Evolutionary conservation across 1,139 yeast species (phyloP).

Genomic region (Geotrichum siamense): DNA sequence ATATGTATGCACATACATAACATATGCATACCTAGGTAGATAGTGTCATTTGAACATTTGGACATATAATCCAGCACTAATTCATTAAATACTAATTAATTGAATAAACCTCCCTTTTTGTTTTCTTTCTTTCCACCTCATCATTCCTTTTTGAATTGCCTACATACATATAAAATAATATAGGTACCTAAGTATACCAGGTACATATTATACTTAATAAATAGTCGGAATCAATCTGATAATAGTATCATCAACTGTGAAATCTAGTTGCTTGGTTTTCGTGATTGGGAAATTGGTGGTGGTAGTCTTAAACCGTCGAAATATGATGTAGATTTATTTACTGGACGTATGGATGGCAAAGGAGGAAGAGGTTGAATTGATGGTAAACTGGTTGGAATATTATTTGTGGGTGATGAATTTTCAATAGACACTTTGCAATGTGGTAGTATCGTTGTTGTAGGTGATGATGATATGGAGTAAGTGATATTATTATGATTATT

Average conservation of each 20-base stretch:
- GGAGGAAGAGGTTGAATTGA: constrained; percentile 7
- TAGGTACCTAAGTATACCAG: neutral
- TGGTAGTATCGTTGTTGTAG: neutral
- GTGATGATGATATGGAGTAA: neutral
- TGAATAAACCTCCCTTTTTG: neutral
- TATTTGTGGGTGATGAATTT: neutral
- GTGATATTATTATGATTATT: neutral
- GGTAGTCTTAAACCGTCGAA: constrained; percentile 17
- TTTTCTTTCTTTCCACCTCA: neutral
- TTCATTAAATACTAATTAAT: too few species aligned
- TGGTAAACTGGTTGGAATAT: neutral
- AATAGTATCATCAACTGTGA: neutral
- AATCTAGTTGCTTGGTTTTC: neutral
- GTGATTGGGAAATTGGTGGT: constrained; percentile 12
- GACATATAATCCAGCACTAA: too few species aligned
- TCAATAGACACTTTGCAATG: constrained; percentile 9
- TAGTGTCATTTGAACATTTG: too few species aligned
- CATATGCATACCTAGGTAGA: too few species aligned
- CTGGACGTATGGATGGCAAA: too few species aligned
- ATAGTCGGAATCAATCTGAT: neutral
- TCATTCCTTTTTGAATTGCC: too few species aligned
- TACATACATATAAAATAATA: neutral
- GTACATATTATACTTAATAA: neutral
- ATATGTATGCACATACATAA: too few species aligned
- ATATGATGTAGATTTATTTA: constrained; percentile 8